Evolutionary conservation across 108 stramenopile species (phyloP), one percentile per base, ranked within the genome.

Genomic region (Skeletonema marinoi): DNA sequence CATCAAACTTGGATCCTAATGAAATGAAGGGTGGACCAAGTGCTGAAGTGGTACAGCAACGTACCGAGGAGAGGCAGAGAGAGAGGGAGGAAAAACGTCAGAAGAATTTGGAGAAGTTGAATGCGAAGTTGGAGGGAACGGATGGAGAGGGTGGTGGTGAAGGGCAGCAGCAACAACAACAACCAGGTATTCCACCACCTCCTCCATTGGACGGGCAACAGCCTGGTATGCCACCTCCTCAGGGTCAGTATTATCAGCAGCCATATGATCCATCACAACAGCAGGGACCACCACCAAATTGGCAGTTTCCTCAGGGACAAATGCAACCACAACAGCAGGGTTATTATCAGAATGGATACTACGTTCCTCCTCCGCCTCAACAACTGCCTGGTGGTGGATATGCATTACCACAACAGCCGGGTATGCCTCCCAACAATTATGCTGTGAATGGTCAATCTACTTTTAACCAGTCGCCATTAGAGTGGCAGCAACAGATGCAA

Each of bases 401-500:
- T 65, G n/a, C 13, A n/a, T 25, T 56, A 1, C 54, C 19, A n/a
- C 54, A 56, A 10, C 54, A 56, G 25, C 25, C 9, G 25, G 54
- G 54, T 16, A 25, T 25, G 54, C 9, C 21, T 2, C 21, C 21
- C 19, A 36, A 42, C 35, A 38, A 65, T 65, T 65, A 36, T 42
- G 65, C 65, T 65, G 41, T 29, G n/a, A 16, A 39, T 19, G 39
- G 41, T 29, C 65, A 63, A 32, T 60, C 59, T 60, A 60, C 4
- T 3, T 60, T 31, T 4, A 60, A 60, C 16, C 59, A 63, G 10
- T 63, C 33, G n/a, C 62, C 62, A 59, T 19, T 59, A n/a, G 58
- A 60, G 30, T 29, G 14, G 14, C 70, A 71, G 41, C 70, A 59
- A 4, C 70, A 60, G 32, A 50, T 56, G 16, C 68, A 58, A 31